phyloP scores from a whole-genome alignment of 2,329 filamentous ascomycete species.

The Beauveria brongniartii region DNA sequence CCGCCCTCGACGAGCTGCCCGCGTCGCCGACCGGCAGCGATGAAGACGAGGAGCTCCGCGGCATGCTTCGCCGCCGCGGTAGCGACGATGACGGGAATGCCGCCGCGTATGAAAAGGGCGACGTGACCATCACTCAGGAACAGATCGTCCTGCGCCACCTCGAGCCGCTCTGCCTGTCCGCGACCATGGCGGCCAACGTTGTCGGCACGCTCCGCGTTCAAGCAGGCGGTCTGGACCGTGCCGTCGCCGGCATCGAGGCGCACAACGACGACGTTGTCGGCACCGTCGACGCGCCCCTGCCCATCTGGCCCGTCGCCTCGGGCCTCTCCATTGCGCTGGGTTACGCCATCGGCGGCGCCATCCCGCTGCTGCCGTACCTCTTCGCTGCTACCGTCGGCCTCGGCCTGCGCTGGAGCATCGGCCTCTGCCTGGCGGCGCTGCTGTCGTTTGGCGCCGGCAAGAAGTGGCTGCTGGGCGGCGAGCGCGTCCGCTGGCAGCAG shows the following conservation, averaged over 20 bases:
- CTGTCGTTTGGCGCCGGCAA: conserved; percentile 51
- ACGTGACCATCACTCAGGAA: conserved; percentile 12
- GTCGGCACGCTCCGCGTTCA: conserved; percentile 18
- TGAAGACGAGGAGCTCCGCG: conserved; percentile 18
- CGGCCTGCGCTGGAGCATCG: conserved; percentile 45
- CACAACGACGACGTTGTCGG: conserved; percentile 8
- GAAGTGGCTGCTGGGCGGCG: conserved; percentile 30
- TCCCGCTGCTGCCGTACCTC: conserved; percentile 56
- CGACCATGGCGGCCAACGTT: conserved; percentile 17
- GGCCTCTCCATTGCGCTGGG: conserved; percentile 53
- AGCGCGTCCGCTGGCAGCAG: conserved; percentile 8
- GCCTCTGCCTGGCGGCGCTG: conserved; percentile 44
- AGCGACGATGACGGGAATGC: conserved; percentile 6
- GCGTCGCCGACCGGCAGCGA: background rate
- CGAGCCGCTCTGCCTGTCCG: conserved; percentile 22
- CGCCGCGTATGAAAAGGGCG: conserved; percentile 11
- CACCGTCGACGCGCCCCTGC: conserved; percentile 11
- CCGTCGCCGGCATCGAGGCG: conserved; percentile 16
- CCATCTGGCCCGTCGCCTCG: conserved; percentile 33
- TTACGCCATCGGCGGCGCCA: conserved; percentile 54
- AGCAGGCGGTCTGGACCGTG: conserved; percentile 24
- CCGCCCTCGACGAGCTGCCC: conserved; percentile 37
- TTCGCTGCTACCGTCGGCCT: conserved; percentile 32
- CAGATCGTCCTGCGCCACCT: conserved; percentile 25
- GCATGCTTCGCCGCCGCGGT: conserved; percentile 18